Conservation (phyloP, 108 stramenopile genomes). For the Cyclotella kingstonii region DNA sequence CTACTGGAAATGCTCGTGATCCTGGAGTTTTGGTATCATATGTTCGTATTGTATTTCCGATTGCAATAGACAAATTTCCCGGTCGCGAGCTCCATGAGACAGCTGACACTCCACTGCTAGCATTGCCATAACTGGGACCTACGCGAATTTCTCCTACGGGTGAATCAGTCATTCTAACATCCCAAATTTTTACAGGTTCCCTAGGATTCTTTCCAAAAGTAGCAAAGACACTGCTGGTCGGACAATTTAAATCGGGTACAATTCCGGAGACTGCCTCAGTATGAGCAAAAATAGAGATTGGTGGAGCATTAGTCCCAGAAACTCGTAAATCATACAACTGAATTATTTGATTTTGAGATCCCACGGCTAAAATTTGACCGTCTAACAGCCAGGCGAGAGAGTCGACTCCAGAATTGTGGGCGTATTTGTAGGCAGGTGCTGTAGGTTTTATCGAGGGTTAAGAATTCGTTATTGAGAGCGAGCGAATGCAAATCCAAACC, state of each 20-base stretch:
- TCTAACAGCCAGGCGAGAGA: constrained; percentile 63
- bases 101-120: constrained; percentile 39
- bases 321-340: constrained; percentile 76
- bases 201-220: constrained; percentile 50
- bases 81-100: constrained; percentile 50
- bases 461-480: neutral
- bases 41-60: constrained; percentile 50
- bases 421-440: constrained; percentile 40
- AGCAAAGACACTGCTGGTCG: constrained; percentile 41
- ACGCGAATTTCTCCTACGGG: constrained; percentile 59
- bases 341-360: constrained; percentile 47
- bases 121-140: neutral
- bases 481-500: neutral
- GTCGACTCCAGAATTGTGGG: constrained; percentile 65
- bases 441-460: neutral
- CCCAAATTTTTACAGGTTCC: constrained; percentile 75
- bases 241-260: constrained; percentile 50
- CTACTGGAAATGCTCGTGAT: constrained; percentile 49
- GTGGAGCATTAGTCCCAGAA: constrained; percentile 53
- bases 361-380: constrained; percentile 72
- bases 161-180: constrained; percentile 63
- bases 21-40: constrained; percentile 60
- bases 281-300: constrained; percentile 60
- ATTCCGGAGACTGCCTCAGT: constrained; percentile 75
- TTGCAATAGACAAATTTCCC: constrained; percentile 50